Base-by-base conservation (phyloP, 345 rosid genomes). In the Anacardium occidentale region DNA sequence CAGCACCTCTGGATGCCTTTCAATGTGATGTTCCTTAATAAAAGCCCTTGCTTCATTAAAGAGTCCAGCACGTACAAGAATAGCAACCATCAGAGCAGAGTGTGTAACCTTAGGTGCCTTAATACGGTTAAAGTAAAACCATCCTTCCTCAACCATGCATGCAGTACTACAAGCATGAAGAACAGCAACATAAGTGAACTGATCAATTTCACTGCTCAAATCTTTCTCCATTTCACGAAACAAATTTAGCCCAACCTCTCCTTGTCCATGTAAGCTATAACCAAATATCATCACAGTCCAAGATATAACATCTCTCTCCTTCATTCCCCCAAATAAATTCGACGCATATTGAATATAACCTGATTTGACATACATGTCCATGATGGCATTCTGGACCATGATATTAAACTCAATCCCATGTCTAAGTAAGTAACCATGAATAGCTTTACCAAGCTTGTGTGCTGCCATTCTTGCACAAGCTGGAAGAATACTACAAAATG, bases 201-300 rank as follows among this genome's bases (percentile, higher is more conserved):
- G 80, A 68, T 87, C 89, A 48, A 77, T 61, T 60, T 74, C 83
- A 44, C 72, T 7, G 24, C 75, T 69, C 20, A 22, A 44, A 10
- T 78, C 81, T 40, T 78, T 74, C 70, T 82, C 83, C 82, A 87
- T 76, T 68, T 72, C 15, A 52, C 18, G 64, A 68, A 85, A 75
- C 69, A 80, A 73, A 60, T 47, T 72, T n/a, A 85, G 48, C 74
- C 84, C 91, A 21, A 47, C 61, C 67, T 72, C 78, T 57, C 87
- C 87, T 57, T 83, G 64, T 57, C 89, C 89, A 44, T 85, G 85
- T 66, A 85, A 61, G 80, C 82, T 85, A 57, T 75, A 76, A 44
- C 91, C 88, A 10, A 63, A 58, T 69, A 83, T 77, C 82, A 85
- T 87, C 76, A 85, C 78, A 26, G 89, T 83, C 87, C 89, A 87